A percentile compares a stretch with the other conserved stretches of the same genome.
Evolutionary conservation across 2,329 filamentous ascomycete genomes (phyloP).

Genomic region (Harringtonia lauricola): DNA sequence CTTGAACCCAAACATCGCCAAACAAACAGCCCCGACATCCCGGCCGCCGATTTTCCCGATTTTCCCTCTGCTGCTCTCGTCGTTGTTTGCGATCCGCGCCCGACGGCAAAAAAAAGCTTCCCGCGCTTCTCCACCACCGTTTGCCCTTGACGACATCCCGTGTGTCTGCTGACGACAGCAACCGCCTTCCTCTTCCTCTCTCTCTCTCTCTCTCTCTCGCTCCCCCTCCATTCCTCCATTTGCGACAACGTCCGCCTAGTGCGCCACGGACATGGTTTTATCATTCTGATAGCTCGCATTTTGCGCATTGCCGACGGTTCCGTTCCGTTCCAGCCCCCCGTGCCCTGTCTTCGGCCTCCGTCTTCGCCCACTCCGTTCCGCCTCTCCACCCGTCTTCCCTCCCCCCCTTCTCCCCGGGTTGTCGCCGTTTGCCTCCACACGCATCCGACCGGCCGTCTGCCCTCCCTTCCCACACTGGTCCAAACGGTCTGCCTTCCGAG

Average conservation of each 20-base stretch:
- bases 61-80: neutral
- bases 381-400: neutral
- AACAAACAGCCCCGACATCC: too few species aligned
- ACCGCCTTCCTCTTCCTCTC: neutral
- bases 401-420: neutral
- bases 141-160: neutral
- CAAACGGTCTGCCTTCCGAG: too few species aligned
- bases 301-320: neutral
- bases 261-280: neutral
- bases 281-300: neutral
- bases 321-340: neutral
- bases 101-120: neutral
- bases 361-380: too few species aligned
- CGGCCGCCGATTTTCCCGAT: too few species aligned
- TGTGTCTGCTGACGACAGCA: neutral
- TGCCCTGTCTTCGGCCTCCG: neutral
- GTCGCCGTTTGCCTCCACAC: neutral
- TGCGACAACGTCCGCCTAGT: neutral
- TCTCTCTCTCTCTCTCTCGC: neutral
- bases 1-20: too few species aligned
- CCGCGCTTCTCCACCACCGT: neutral
- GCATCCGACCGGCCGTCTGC: too few species aligned
- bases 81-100: neutral
- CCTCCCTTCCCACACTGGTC: too few species aligned
- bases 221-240: conserved; percentile 2